A percentile compares a stretch with the other conserved stretches of the same genome.
Evolutionary conservation across 352 stramenopile species (phyloP).

Genomic region (Phytophthora sojae): DNA sequence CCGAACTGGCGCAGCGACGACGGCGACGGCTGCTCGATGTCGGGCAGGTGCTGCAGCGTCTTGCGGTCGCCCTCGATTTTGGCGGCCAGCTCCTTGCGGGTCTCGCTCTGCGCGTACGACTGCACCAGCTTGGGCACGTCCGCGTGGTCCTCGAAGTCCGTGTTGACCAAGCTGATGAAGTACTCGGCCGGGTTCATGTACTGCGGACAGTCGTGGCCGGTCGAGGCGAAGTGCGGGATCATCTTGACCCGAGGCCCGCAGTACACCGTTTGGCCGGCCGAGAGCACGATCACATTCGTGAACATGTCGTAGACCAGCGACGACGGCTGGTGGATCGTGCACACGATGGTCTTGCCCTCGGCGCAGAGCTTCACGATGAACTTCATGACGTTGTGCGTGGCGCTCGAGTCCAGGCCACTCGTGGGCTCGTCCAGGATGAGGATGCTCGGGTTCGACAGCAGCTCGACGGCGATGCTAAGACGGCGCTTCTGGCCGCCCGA

Average conservation of each 20-base stretch:
- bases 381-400: slow-evolving; percentile 59
- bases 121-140: background rate
- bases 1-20: background rate
- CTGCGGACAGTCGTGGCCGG: background rate
- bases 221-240: background rate
- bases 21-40: background rate
- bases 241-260: background rate
- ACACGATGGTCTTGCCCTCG: slow-evolving; percentile 75
- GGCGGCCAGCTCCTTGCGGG: background rate
- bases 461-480: slow-evolving; percentile 81
- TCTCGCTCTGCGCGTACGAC: background rate
- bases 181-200: background rate
- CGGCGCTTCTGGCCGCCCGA: slow-evolving; percentile 82
- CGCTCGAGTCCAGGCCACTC: slow-evolving; percentile 57
- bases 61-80: background rate
- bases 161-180: background rate
- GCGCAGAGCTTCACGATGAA: slow-evolving; percentile 44
- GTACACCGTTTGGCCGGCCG: background rate
- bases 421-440: slow-evolving; percentile 83
- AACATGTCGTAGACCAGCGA: too few species aligned
- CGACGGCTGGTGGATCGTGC: slow-evolving; percentile 89
- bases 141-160: background rate
- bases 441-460: slow-evolving; percentile 74
- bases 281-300: slow-evolving; percentile 6
- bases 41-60: background rate